Evolutionary conservation across 495 filamentous ascomycete species (phyloP).

Genomic region (Pyrenula massariospora): DNA sequence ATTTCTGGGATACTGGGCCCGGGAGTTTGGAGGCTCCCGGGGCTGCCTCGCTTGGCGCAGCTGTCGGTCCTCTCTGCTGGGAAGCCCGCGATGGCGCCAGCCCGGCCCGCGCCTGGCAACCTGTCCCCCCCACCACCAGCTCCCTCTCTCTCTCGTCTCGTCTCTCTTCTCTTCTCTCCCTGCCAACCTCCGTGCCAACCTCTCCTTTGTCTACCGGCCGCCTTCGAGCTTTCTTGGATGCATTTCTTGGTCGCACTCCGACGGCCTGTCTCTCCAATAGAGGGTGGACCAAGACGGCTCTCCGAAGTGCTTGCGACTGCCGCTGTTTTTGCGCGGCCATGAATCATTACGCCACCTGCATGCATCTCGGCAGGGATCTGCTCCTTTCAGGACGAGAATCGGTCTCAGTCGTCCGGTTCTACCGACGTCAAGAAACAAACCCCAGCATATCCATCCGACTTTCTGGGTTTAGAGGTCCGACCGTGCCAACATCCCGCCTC

Average conservation of each 20-base stretch:
- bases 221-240: too few relatives aligned
- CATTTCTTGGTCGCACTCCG: neutral
- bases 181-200: too few relatives aligned
- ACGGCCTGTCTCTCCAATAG: neutral
- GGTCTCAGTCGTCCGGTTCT: neutral
- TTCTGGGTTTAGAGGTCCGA: too few relatives aligned
- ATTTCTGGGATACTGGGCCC: too few relatives aligned
- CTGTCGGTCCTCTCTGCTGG: neutral
- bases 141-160: neutral
- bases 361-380: neutral
- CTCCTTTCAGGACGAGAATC: neutral
- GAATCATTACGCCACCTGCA: neutral
- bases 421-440: neutral
- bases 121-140: too few relatives aligned
- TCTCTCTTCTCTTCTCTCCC: too few relatives aligned
- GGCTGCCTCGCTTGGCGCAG: neutral
- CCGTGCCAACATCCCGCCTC: too few relatives aligned
- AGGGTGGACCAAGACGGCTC: neutral
- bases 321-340: neutral
- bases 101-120: neutral
- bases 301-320: neutral
- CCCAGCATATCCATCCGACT: too few relatives aligned
- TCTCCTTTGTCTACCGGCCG: too few relatives aligned
- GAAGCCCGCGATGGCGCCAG: neutral
- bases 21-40: too few relatives aligned